Evolutionary conservation across 2,329 filamentous ascomycete genomes (phyloP).

Genomic region (Metarhizium album): DNA sequence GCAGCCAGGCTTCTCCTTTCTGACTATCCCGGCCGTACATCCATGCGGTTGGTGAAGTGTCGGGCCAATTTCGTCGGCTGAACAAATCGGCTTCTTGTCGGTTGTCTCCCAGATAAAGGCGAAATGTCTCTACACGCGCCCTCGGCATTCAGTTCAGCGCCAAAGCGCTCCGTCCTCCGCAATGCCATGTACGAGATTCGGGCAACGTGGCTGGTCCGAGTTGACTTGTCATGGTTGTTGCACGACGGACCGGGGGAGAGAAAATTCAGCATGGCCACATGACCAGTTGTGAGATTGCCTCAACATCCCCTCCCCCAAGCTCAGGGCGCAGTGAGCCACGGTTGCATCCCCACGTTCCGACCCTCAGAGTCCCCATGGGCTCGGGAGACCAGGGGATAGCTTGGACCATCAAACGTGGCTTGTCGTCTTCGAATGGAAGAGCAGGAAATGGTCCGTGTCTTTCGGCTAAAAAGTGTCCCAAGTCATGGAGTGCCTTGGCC

Average conservation of each 20-base stretch:
- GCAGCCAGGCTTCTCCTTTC: background rate
- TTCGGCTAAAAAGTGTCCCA: background rate
- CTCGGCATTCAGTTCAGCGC: too few relatives aligned
- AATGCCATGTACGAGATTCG: background rate
- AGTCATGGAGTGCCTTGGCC: background rate
- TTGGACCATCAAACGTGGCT: background rate
- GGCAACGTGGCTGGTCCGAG: background rate
- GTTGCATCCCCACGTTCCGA: conserved; percentile 2
- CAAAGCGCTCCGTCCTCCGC: background rate
- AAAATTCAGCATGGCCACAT: conserved; percentile 11
- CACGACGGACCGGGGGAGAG: background rate
- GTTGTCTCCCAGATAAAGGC: too few relatives aligned
- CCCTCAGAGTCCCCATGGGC: conserved; percentile 1
- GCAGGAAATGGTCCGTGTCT: background rate
- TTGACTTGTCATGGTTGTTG: background rate
- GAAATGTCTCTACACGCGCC: too few relatives aligned
- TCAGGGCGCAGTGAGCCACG: background rate
- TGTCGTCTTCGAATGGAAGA: background rate
- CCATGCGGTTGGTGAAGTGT: background rate
- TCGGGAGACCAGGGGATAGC: background rate
- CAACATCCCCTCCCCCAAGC: conserved; percentile 1
- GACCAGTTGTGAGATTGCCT: conserved; percentile 9
- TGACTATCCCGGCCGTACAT: background rate
- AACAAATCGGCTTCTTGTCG: too few relatives aligned
- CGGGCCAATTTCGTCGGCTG: too few relatives aligned